Evolutionary conservation across 352 stramenopile genomes (phyloP), one percentile per base, ranked within the genome.

Genomic region (Globisporangium solare): DNA sequence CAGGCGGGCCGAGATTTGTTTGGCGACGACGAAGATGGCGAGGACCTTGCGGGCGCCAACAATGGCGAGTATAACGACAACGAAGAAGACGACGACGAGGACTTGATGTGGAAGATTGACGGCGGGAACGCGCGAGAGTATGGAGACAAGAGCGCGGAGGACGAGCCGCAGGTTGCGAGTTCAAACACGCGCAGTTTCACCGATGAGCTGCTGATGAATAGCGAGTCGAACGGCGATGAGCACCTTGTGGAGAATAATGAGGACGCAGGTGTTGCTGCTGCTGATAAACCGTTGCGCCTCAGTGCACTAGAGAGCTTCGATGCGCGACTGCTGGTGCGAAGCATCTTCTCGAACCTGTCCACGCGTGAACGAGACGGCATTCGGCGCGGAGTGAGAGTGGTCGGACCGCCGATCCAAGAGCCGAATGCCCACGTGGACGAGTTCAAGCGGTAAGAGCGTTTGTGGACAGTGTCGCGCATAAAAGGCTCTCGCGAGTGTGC

Each of bases 381-480:
- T 53, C 46, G 50, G 41, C 62, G 62, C 15, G 72, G 74, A 42
- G 47, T 63, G 6, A 55, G 61, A 40, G 51, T 74, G 52, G 63
- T 52, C 24, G 76, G 76, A 0, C 74, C 76, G 1, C 76, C 74
- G n/a, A 65, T 79, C 40, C 70, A 84, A 54, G 64, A 70, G 17
- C 62, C 76, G 46, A 70, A 74, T 46, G 60, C 66, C 11, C 71
- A 79, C 31, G 50, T 61, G 22, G 72, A 82, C 56, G 72, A 83
- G 37, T 77, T 73, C 59, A 70, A 70, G 22, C 49, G 70, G 72
- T 60, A 45, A 45, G 74, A 70, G 65, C 51, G 50, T 21, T 14
- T 43, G 39, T 45, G 17, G 40, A 12, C 22, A 32, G 42, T 40
- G 39, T 7, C 32, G 40, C 1, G 41, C 17, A 21, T 15, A 21